These are phyloP conservation scores for Letharia lupina DNA, from an alignment of 495 filamentous ascomycete genomes.

Conservation along the genomic window DNA sequence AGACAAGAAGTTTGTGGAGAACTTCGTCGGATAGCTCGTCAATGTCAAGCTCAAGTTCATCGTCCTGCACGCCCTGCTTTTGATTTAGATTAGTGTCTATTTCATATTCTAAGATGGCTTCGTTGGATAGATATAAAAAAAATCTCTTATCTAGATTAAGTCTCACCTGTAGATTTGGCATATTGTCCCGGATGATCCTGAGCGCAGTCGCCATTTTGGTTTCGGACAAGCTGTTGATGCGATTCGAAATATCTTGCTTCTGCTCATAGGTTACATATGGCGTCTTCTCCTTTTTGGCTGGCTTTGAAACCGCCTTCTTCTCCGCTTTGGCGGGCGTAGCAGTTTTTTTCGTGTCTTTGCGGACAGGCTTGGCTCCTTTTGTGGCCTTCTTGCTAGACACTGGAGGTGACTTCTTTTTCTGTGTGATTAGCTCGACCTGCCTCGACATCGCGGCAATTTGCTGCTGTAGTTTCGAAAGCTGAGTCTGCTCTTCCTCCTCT, in stretches of 20 bases:
- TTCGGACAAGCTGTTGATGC: conserved; percentile 65
- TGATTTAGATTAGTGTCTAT: conserved; percentile 28
- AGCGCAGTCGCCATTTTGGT: conserved; percentile 68
- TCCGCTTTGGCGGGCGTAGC: conserved; percentile 46
- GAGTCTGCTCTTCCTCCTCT: conserved; percentile 52
- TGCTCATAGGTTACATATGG: conserved; percentile 60
- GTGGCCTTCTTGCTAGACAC: conserved; percentile 47
- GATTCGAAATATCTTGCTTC: conserved; percentile 78
- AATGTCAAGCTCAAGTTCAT: conserved; percentile 86
- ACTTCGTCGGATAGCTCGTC: conserved; percentile 70
- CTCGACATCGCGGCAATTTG: conserved; percentile 55
- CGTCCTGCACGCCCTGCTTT: conserved; percentile 63
- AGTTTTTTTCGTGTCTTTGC: conserved; percentile 48
- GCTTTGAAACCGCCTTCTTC: conserved; percentile 38
- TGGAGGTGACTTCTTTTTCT: conserved; percentile 59
- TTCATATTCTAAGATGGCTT: conserved; percentile 8
- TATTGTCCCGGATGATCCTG: conserved; percentile 83
- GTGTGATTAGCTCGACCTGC: conserved; percentile 45
- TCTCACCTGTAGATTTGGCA: conserved; percentile 61
- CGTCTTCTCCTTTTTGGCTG: conserved; percentile 39
- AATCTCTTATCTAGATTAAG: not conserved
- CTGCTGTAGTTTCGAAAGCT: conserved; percentile 57
- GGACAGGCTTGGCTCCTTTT: conserved; percentile 43
- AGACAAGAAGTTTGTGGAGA: conserved; percentile 64
- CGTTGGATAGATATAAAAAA: conserved; percentile 1